Conservation (phyloP, 2,329 filamentous ascomycete species). For the Diaporthe sp. region DNA sequence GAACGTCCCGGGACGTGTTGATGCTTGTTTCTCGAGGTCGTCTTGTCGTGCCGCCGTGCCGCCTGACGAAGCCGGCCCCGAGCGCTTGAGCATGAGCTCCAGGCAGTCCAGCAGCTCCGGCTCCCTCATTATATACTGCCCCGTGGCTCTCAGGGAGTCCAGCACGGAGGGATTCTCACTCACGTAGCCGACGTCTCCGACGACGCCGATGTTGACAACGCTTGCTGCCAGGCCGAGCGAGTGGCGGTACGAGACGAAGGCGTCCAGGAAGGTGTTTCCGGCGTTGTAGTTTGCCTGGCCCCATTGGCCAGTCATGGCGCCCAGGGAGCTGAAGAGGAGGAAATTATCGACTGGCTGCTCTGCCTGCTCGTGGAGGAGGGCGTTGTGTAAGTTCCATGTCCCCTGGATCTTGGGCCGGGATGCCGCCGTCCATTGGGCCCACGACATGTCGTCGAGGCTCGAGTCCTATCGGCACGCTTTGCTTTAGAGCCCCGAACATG, state of each 20-base stretch:
- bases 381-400: conserved; percentile 35
- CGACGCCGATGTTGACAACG: conserved; percentile 52
- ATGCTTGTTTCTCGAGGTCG: neutral
- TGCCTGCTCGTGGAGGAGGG: conserved; percentile 45
- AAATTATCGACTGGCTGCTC: conserved; percentile 44
- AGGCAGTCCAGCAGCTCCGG: conserved; percentile 46
- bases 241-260: conserved; percentile 52
- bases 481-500: neutral
- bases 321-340: conserved; percentile 24
- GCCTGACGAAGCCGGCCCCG: neutral
- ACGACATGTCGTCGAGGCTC: conserved; percentile 44
- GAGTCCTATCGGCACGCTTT: conserved; percentile 2
- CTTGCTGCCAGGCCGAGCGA: conserved; percentile 50
- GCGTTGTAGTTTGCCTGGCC: conserved; percentile 44
- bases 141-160: conserved; percentile 44
- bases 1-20: neutral
- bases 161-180: conserved; percentile 43
- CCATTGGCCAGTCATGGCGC: conserved; percentile 6
- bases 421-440: conserved; percentile 48
- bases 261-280: conserved; percentile 53
- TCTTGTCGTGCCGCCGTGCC: neutral
- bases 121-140: conserved; percentile 44
- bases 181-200: conserved; percentile 48
- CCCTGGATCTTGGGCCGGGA: conserved; percentile 40
- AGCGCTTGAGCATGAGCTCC: conserved; percentile 39